Evolutionary conservation across 345 rosid genomes (phyloP).

Genomic region (Rhodamnia argentea): DNA sequence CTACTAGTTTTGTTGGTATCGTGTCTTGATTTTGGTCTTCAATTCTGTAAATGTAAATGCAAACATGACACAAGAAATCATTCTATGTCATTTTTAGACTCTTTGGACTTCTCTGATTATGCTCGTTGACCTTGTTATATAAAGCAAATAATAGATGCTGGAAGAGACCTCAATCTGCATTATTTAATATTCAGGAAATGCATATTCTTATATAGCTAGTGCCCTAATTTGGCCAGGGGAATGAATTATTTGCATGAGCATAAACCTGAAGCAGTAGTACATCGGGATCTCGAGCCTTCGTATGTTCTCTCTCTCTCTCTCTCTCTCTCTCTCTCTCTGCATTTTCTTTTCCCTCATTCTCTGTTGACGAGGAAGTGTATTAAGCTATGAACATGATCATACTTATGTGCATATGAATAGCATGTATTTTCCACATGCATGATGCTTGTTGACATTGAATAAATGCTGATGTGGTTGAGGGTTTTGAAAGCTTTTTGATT

Average conservation of each 20-base stretch:
- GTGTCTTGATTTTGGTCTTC: background rate
- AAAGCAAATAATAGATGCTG: background rate
- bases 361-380: background rate
- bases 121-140: background rate
- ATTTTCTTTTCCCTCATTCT: background rate
- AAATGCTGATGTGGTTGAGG: constrained; percentile 9
- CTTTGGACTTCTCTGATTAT: background rate
- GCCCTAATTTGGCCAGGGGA: constrained; percentile 45
- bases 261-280: constrained; percentile 78
- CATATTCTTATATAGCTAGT: background rate
- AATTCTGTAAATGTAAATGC: background rate
- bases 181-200: background rate
- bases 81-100: background rate
- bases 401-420: background rate
- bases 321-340: background rate
- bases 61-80: background rate
- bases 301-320: constrained; percentile 29
- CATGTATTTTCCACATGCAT: background rate
- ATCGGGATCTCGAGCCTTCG: constrained; percentile 82
- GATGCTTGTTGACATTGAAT: background rate
- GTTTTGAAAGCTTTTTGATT: constrained; percentile 22
- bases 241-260: constrained; percentile 79
- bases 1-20: background rate
- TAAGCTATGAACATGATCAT: background rate
- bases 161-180: background rate